Percentiles rank a stretch among this genome's conserved stretches.
Evolutionary conservation across 306 rosid species (phyloP).

Genomic region (Styphnolobium japonicum): DNA sequence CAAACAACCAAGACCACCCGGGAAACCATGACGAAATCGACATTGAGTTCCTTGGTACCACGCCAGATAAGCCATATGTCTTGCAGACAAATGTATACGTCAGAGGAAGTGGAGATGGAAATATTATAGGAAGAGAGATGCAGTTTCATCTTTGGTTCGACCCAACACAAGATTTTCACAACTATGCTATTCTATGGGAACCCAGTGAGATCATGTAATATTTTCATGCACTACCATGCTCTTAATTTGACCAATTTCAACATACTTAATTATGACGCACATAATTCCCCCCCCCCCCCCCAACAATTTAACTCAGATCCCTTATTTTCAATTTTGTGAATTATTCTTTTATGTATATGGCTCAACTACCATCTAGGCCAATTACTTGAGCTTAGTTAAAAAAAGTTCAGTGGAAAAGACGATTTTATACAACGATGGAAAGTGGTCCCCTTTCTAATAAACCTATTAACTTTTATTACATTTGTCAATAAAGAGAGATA

Average conservation of each 20-base stretch:
- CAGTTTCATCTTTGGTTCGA: conserved; percentile 90
- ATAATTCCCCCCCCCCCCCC: too few relatives aligned
- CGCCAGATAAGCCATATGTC: conserved; percentile 71
- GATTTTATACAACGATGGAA: background rate
- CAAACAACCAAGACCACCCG: conserved; percentile 77
- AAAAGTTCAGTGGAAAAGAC: background rate
- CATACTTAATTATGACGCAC: background rate
- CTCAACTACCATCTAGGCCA: background rate
- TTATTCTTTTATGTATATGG: background rate
- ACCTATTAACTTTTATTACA: background rate
- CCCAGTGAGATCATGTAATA: conserved; percentile 83
- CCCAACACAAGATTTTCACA: conserved; percentile 78
- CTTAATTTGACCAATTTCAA: background rate
- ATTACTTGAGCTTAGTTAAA: background rate
- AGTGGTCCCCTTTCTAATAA: conserved; percentile 21
- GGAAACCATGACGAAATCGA: conserved; percentile 92
- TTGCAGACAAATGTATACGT: conserved; percentile 86
- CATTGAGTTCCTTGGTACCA: conserved; percentile 87
- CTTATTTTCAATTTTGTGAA: background rate
- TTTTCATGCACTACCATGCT: background rate
- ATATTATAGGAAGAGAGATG: conserved; percentile 75
- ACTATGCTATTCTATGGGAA: conserved; percentile 78
- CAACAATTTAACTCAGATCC: too few relatives aligned
- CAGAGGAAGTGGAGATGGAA: conserved; percentile 87
- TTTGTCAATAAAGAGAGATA: background rate